Evolutionary conservation across 140 eudicot genomes (phyloP).

Genomic region (Bidens hawaiensis): DNA sequence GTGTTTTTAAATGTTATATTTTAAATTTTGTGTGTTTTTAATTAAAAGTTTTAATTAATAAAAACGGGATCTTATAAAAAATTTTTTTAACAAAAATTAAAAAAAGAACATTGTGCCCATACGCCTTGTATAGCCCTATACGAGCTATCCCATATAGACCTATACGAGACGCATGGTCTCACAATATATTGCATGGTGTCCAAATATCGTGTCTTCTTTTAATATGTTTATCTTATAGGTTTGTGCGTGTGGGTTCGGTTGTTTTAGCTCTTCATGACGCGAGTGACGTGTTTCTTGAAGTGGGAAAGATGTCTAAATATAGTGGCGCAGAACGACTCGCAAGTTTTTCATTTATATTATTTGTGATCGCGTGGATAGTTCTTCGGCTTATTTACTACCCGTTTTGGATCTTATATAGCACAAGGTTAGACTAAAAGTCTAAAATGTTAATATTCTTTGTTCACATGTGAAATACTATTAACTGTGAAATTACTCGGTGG

Average conservation of each 20-base stretch:
- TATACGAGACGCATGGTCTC: no score
- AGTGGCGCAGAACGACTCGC: slow-evolving; percentile 76
- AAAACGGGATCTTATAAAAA: no score
- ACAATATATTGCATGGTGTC: no score
- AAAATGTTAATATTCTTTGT: background rate
- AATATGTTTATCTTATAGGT: slow-evolving; percentile 40
- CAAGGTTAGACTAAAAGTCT: slow-evolving; percentile 69
- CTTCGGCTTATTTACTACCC: slow-evolving; percentile 89
- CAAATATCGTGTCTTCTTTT: no score
- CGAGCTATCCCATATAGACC: no score
- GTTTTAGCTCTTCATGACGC: slow-evolving; percentile 90
- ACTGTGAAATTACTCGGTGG: background rate
- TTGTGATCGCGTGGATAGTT: slow-evolving; percentile 76
- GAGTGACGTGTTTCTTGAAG: slow-evolving; percentile 87
- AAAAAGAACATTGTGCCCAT: no score
- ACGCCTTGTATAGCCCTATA: no score
- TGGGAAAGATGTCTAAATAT: slow-evolving; percentile 94
- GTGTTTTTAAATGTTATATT: no score
- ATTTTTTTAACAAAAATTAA: no score
- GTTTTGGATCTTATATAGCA: slow-evolving; percentile 87
- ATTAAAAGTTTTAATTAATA: no score
- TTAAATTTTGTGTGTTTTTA: no score
- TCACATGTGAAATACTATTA: background rate
- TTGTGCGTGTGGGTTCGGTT: slow-evolving; percentile 77
- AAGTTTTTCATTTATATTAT: slow-evolving; percentile 71